These are phyloP conservation scores for Psidium guajava DNA, from an alignment of 345 rosid species.

Conservation along the genomic window DNA sequence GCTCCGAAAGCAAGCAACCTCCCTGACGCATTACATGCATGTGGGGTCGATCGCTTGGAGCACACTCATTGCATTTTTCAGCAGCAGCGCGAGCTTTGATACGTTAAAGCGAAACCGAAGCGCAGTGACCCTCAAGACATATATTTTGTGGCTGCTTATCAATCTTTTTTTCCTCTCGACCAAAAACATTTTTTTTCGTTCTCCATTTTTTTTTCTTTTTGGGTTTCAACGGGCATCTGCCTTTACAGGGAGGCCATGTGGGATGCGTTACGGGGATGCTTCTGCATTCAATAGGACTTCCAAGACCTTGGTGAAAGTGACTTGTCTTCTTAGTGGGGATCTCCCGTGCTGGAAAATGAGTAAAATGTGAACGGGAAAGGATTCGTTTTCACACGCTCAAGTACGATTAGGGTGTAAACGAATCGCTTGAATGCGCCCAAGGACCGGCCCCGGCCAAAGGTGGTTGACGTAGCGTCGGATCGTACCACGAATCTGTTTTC, in stretches of 20 bases:
- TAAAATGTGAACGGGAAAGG: neutral
- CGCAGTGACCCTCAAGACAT: neutral
- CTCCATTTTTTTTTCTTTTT: neutral
- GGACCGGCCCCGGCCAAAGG: neutral
- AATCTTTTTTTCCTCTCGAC: neutral
- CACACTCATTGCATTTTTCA: constrained; percentile 50
- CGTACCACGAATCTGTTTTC: no score
- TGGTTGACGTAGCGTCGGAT: neutral
- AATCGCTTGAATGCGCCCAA: neutral
- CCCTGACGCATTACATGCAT: constrained; percentile 10
- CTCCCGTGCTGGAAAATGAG: neutral
- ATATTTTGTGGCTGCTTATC: neutral
- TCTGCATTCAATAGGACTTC: neutral
- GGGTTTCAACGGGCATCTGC: neutral
- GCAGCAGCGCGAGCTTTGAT: neutral
- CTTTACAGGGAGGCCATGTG: neutral
- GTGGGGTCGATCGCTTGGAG: constrained; percentile 57
- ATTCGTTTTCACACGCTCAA: neutral
- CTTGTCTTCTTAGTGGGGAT: neutral
- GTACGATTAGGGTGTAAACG: neutral
- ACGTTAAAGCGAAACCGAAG: neutral
- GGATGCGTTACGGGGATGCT: neutral
- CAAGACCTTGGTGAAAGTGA: neutral
- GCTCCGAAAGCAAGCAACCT: neutral
- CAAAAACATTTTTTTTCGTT: neutral